Conservation (phyloP, 2,329 filamentous ascomycete species). For the Alternaria arborescens region DNA sequence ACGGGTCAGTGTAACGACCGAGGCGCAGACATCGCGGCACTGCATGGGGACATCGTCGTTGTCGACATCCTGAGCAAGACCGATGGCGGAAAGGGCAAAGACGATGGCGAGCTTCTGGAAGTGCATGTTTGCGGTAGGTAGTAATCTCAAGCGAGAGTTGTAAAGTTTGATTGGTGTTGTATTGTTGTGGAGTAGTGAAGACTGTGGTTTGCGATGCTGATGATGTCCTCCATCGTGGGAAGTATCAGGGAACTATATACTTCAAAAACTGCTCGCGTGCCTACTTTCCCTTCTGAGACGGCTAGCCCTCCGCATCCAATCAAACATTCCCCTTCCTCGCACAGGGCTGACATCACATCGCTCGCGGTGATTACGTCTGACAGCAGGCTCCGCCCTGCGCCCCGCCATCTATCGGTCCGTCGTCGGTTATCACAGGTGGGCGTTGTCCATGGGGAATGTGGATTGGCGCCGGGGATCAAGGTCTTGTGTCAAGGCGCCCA, state of each 20-base stretch:
- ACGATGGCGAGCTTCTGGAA: conserved; percentile 11
- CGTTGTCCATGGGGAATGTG: background rate
- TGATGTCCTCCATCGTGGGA: background rate
- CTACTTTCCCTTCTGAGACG: conserved; percentile 9
- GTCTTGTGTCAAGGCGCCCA: background rate
- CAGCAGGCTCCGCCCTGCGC: background rate
- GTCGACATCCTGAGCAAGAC: conserved; percentile 11
- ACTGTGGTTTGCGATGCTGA: background rate
- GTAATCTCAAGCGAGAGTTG: background rate
- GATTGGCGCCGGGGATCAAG: background rate
- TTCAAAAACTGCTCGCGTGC: conserved; percentile 2
- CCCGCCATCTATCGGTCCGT: conserved; percentile 10
- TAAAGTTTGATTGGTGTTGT: background rate
- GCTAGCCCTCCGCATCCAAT: background rate
- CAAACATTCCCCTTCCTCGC: background rate
- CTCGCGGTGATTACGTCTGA: conserved; percentile 8
- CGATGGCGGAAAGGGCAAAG: conserved; percentile 5
- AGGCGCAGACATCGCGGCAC: conserved; percentile 1
- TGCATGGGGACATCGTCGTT: conserved; percentile 3
- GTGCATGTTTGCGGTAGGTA: conserved; percentile 3
- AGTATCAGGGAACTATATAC: background rate
- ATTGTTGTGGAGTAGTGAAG: background rate
- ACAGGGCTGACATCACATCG: background rate
- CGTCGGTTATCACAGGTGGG: background rate
- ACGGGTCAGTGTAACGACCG: background rate